Evolutionary conservation across 192 early-diverging fungal genomes (phyloP).

Genomic region (Paraglomus occultum): DNA sequence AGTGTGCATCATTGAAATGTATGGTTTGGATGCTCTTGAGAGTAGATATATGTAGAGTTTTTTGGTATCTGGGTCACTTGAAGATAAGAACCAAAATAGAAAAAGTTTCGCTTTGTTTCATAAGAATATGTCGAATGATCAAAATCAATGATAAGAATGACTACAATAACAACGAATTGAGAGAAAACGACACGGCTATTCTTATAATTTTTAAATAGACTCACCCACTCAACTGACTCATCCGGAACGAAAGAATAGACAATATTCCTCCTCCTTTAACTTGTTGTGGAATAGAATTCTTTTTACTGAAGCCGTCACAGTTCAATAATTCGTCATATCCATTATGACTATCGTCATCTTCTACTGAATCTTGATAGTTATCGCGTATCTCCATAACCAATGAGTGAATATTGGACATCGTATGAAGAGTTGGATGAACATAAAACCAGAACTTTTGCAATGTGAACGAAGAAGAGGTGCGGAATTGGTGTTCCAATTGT

Average conservation of each 20-base stretch:
- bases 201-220: slow-evolving; percentile 26
- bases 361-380: slow-evolving; percentile 32
- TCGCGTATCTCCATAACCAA: slow-evolving; percentile 43
- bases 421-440: slow-evolving; percentile 71
- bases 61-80: slow-evolving; percentile 67
- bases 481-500: slow-evolving; percentile 85
- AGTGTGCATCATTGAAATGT: slow-evolving; percentile 72
- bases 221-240: slow-evolving; percentile 68
- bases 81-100: background rate
- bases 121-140: background rate
- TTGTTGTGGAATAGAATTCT: slow-evolving; percentile 45
- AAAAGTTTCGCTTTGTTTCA: background rate
- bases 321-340: slow-evolving; percentile 39
- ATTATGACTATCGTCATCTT: slow-evolving; percentile 25
- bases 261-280: slow-evolving; percentile 80
- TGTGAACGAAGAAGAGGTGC: slow-evolving; percentile 69
- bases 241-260: slow-evolving; percentile 67
- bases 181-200: too few species aligned
- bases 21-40: slow-evolving; percentile 75
- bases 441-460: slow-evolving; percentile 94
- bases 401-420: slow-evolving; percentile 46
- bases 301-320: slow-evolving; percentile 29
- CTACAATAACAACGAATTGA: too few species aligned
- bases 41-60: slow-evolving; percentile 80
- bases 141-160: too few species aligned